Base-by-base conservation (phyloP, 2,329 filamentous ascomycete genomes). In the Ophiocordyceps sinensis region DNA sequence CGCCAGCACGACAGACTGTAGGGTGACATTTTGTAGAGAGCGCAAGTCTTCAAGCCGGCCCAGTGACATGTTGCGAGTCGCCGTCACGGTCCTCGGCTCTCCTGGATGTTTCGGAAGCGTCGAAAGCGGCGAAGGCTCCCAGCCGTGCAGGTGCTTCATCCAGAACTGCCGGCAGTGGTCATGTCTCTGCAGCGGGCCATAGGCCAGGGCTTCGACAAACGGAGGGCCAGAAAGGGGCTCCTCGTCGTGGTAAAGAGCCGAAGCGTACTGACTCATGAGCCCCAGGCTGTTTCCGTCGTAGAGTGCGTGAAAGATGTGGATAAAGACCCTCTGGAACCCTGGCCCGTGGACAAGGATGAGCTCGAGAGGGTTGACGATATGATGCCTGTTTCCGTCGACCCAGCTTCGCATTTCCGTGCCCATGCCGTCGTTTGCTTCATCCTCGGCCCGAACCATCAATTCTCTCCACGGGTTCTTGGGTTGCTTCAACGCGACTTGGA, bases 241-340 rank as follows among this genome's bases (percentile, higher is more conserved):
- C 37, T 50, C 21, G 3, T 40, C 40, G 3, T 30, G 13, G 35
- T 57, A 58, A 8, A 49, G 37, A 9, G 39, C 35, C 26, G 52
- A 14, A 53, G 93, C 65, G 17, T 68, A 60, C 3, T 71, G 55
- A 17, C 94, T 67, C 32, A 94, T 68, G 21, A 85, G 57, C 2
- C 72, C 68, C 32, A 94, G 71, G 45, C 86, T 89, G 47, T 74
- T 81, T 2, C 86, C 88, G 58, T 95, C 88, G 50, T 95, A 95
- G 0, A 94, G 58, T 0, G 75, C 86, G 55, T 95, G 88, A 59
- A 94, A 94, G 1, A 93, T 78, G 37, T 82, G 72, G 3, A 94
- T 51, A 3, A 68, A 60, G 28, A 94, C 59, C 0, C 67, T 46
- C 7, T 51, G 50, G 2, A 48, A 49, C 1, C 47, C 47, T 1